Evolutionary conservation across 148 eudicot genomes (phyloP), one percentile per base, ranked within the genome.

Genomic region (Bassia scoparia): DNA sequence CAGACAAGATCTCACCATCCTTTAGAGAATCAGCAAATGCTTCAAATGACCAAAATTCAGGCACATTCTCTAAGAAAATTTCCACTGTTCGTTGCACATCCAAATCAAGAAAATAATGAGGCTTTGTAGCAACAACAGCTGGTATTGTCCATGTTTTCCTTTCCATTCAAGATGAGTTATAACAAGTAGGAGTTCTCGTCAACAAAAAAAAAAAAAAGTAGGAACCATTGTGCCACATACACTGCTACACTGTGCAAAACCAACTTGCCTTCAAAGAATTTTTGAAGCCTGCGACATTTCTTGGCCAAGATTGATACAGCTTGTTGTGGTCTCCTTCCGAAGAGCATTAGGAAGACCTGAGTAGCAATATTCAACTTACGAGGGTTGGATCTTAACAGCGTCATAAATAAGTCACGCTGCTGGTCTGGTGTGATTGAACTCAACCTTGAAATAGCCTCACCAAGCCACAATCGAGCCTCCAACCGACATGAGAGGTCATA

Each of bases 101-200:
- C 76, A 96, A 78, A 86, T 92, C 97, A 76, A 92, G 97, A 79
- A 96, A 96, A 80, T 96, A 96, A 80, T 96, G 99, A 81, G 97
- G 99, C 73, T 96, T 96, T 24, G 97, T 92, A 62, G 99, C 99
- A 76, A 96, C 99, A 85, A 92, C 86, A 35, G 97, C 99, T 55
- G 99, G 99, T 74, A 92, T 78, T 92, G 99, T 18, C 99, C 99
- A 68, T 90, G 99, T 81, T 90, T 87, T 65, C 99, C 99, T 64
- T 85, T 92, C 99, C 99, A 96, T 81, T 90, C 96, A 67, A n/a
- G n/a, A n/a, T n/a, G n/a, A 92, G 96, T 79, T 96, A 97, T 81
- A 90, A 97, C 99, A 97, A 96, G 74, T 96, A 96, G 68, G 86
- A 87, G 85, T 96, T 94, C 60, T 96, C 80, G 81, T 96, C 87